A percentile compares a stretch with the other conserved stretches of the same genome.
Evolutionary conservation across 768 basidiomycete species (phyloP).

Genomic region (Artomyces pyxidatus): DNA sequence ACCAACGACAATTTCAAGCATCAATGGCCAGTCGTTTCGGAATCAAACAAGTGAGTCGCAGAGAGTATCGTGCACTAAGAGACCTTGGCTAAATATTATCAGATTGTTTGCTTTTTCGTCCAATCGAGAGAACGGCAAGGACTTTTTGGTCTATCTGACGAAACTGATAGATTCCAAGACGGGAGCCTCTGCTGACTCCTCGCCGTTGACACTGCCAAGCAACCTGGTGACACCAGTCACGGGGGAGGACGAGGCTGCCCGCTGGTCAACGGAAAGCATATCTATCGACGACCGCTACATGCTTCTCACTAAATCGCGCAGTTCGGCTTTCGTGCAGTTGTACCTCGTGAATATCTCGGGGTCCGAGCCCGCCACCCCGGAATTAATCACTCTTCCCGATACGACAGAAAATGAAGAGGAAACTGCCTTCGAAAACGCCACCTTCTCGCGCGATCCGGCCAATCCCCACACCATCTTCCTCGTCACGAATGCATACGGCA

Average conservation of each 20-base stretch:
- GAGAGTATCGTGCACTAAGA: not conserved
- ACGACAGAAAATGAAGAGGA: conserved; percentile 24
- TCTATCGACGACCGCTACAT: conserved; percentile 32
- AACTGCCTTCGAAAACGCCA: conserved; percentile 14
- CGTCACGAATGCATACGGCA: conserved; percentile 30
- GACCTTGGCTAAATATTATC: not conserved
- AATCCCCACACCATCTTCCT: conserved; percentile 26
- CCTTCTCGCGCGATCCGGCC: conserved; percentile 26
- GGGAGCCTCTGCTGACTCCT: conserved; percentile 21
- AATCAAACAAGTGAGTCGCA: conserved; percentile 27
- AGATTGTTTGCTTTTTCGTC: conserved; percentile 33
- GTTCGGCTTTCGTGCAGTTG: conserved; percentile 22
- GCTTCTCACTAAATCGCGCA: conserved; percentile 23
- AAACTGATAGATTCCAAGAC: conserved; percentile 25
- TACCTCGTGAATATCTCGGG: conserved; percentile 29
- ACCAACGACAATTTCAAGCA: conserved; percentile 33
- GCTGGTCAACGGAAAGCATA: conserved; percentile 25
- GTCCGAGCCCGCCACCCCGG: conserved; percentile 16
- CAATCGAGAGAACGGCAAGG: conserved; percentile 33
- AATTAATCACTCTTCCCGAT: conserved; percentile 28
- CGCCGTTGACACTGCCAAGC: conserved; percentile 26
- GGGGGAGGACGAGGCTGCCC: conserved; percentile 21
- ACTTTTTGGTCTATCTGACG: conserved; percentile 30
- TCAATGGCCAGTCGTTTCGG: conserved; percentile 21
- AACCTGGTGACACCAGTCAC: conserved; percentile 25